Conservation (phyloP, 495 filamentous ascomycete genomes). For the Corynascus novoguineensis region DNA sequence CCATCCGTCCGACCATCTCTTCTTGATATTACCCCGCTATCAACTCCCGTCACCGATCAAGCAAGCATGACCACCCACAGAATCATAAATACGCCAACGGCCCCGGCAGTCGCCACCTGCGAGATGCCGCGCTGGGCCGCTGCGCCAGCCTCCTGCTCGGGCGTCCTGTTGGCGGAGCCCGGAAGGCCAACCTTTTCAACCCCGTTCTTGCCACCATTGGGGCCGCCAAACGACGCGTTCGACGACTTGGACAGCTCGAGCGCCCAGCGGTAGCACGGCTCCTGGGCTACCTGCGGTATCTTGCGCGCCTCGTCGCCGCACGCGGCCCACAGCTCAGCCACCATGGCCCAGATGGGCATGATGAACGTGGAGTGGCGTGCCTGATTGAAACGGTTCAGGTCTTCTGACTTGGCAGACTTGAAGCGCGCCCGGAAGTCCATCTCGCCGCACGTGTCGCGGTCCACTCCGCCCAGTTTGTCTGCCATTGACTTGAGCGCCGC, state of each 20-base stretch:
- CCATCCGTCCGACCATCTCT: background rate
- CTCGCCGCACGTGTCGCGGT: constrained; percentile 3
- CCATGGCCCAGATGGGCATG: background rate
- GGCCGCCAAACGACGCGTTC: background rate
- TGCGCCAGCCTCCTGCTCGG: background rate
- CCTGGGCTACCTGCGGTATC: background rate
- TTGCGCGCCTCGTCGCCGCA: background rate
- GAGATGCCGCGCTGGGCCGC: background rate
- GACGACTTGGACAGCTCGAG: background rate
- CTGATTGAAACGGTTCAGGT: constrained; percentile 1
- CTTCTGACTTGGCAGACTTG: background rate
- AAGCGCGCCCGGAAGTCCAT: background rate
- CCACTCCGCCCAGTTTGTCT: constrained; percentile 5
- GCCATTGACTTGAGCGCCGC: background rate
- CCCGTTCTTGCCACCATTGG: background rate
- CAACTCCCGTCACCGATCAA: background rate
- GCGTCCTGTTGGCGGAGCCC: background rate
- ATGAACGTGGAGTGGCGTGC: constrained; percentile 1
- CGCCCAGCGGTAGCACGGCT: constrained; percentile 6
- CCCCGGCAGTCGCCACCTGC: background rate
- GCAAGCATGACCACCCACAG: background rate
- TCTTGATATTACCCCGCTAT: background rate
- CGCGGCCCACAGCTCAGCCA: constrained; percentile 3
- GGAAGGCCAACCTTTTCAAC: background rate
- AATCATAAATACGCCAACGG: background rate